Evolutionary conservation across 768 basidiomycete genomes (phyloP).

Genomic region (Suillus hirtellus): DNA sequence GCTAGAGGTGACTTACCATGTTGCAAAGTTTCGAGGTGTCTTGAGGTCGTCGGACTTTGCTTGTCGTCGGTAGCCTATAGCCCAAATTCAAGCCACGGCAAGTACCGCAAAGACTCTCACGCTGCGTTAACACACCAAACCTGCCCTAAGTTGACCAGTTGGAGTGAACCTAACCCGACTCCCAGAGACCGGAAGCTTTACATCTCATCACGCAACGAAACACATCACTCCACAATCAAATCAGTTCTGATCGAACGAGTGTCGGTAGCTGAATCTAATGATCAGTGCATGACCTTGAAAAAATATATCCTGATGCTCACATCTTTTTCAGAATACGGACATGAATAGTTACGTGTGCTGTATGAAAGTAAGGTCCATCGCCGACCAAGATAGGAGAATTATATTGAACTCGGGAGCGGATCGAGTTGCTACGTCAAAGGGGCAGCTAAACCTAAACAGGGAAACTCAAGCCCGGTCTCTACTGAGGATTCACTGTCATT

Average conservation of each 20-base stretch:
- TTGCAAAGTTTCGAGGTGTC: conserved; percentile 24
- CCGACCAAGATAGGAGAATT: no score
- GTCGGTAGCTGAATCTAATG: no score
- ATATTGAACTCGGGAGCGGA: no score
- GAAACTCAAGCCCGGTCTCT: background rate
- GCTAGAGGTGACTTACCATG: conserved; percentile 30
- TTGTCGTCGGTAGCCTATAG: conserved; percentile 14
- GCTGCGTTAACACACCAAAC: conserved; percentile 5
- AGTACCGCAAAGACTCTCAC: conserved; percentile 26
- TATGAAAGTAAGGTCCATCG: no score
- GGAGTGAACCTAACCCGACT: no score
- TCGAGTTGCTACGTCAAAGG: background rate
- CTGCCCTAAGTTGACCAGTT: conserved; percentile 27
- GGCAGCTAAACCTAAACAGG: background rate
- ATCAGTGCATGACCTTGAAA: no score
- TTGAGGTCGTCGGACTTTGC: conserved; percentile 23
- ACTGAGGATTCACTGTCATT: background rate
- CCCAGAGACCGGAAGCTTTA: background rate
- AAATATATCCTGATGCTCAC: no score
- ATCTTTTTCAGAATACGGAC: no score
- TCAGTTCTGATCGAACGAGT: background rate
- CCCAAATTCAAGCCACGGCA: conserved; percentile 20
- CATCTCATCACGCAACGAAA: background rate
- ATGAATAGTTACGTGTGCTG: no score
- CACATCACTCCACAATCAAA: background rate